phyloP scores from a whole-genome alignment of 106 monocot genomes.

The Hemerocallis citrina region DNA sequence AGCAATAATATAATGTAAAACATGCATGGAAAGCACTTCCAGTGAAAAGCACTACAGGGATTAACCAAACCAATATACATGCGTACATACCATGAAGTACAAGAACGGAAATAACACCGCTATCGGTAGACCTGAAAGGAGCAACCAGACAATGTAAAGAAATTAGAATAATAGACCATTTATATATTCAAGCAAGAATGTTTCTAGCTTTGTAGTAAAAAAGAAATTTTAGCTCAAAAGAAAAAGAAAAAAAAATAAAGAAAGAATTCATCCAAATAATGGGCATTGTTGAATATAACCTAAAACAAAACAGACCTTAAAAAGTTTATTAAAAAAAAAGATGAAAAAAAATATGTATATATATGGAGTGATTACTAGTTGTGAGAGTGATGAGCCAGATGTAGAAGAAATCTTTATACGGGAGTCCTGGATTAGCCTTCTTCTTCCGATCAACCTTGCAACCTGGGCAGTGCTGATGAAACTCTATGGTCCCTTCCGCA shows the following conservation, averaged over 20 bases:
- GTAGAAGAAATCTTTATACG: conserved; percentile 28
- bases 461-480: conserved; percentile 28
- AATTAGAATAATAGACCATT: neutral
- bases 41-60: neutral
- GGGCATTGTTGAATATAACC: no score
- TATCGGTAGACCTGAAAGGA: neutral
- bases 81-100: neutral
- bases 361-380: no score
- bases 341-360: no score
- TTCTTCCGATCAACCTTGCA: conserved; percentile 26
- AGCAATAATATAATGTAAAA: neutral
- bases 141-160: neutral
- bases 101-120: neutral
- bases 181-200: neutral
- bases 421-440: conserved; percentile 10
- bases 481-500: no score
- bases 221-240: neutral
- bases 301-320: no score
- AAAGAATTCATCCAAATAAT: neutral
- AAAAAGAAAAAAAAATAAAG: neutral
- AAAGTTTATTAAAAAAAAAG: no score
- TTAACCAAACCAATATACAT: neutral
- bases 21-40: neutral
- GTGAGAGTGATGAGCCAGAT: conserved; percentile 27
- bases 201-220: neutral